Evolutionary conservation across 129 eudicot species (phyloP).

Genomic region (Saussurea involucrata): DNA sequence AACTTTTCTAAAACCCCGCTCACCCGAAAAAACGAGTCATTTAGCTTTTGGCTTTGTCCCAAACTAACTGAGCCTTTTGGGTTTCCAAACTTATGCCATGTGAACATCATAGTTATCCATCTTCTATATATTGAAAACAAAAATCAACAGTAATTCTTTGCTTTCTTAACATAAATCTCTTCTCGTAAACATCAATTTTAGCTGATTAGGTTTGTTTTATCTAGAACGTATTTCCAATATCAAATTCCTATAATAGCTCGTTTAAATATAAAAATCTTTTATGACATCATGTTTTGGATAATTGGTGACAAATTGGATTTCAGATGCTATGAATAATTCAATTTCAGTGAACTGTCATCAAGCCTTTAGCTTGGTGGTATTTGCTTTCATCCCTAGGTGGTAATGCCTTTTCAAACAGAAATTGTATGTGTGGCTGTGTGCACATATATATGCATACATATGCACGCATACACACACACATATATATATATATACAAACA

Average conservation of each 20-base stretch:
- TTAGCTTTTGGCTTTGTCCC: not conserved
- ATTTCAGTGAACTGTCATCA: not conserved
- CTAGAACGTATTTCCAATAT: not conserved
- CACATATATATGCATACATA: too few relatives aligned
- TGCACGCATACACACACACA: not conserved
- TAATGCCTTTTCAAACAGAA: not conserved
- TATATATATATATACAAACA: not conserved
- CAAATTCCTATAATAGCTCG: not conserved
- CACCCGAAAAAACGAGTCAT: not conserved
- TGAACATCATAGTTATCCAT: not conserved
- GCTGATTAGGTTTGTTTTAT: not conserved
- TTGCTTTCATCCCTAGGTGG: not conserved
- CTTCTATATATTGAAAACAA: not conserved
- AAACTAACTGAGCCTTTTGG: conserved; percentile 1
- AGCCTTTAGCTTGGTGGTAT: not conserved
- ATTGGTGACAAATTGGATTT: not conserved
- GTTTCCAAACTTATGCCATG: not conserved
- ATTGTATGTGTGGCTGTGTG: not conserved
- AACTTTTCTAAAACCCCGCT: not conserved
- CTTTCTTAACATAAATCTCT: not conserved
- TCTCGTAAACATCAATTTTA: not conserved
- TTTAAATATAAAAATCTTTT: not conserved
- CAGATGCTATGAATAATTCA: not conserved
- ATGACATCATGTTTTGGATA: not conserved
- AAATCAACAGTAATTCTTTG: not conserved